phyloP scores from a whole-genome alignment of 192 early-diverging fungal genomes.

The Cladochytrium replicatum region DNA sequence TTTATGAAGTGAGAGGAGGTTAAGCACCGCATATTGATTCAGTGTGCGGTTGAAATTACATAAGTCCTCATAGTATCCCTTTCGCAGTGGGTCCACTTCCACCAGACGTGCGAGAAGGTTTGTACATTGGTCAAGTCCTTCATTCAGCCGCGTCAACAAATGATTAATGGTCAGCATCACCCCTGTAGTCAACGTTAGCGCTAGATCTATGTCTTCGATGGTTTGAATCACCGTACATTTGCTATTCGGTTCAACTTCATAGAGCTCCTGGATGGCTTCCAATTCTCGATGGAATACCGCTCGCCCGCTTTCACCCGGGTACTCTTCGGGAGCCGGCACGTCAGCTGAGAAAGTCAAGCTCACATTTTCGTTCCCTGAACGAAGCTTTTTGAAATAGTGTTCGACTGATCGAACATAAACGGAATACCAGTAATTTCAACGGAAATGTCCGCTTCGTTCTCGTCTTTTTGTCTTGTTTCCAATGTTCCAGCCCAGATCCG shows the following conservation, averaged over 20 bases:
- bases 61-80: slow-evolving; percentile 47
- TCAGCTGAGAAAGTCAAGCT: background rate
- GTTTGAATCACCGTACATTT: slow-evolving; percentile 46
- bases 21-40: background rate
- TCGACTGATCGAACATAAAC: slow-evolving; percentile 1
- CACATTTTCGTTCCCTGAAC: background rate
- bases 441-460: slow-evolving; percentile 2
- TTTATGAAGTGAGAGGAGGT: background rate
- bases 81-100: slow-evolving; percentile 41
- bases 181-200: slow-evolving; percentile 28
- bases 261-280: slow-evolving; percentile 49
- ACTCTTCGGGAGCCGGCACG: too few relatives aligned
- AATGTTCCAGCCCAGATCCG: too few relatives aligned
- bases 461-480: slow-evolving; percentile 1
- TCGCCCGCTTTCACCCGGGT: too few relatives aligned
- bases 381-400: background rate
- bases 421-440: background rate
- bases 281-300: slow-evolving; percentile 48
- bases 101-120: slow-evolving; percentile 39
- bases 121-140: slow-evolving; percentile 28
- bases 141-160: slow-evolving; percentile 35
- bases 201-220: background rate
- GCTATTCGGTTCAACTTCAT: slow-evolving; percentile 70
- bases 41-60: background rate
- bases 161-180: slow-evolving; percentile 48